These are phyloP conservation scores for Colletotrichum endophyticum DNA, from an alignment of 2,329 filamentous ascomycete species.

Conservation along the genomic window DNA sequence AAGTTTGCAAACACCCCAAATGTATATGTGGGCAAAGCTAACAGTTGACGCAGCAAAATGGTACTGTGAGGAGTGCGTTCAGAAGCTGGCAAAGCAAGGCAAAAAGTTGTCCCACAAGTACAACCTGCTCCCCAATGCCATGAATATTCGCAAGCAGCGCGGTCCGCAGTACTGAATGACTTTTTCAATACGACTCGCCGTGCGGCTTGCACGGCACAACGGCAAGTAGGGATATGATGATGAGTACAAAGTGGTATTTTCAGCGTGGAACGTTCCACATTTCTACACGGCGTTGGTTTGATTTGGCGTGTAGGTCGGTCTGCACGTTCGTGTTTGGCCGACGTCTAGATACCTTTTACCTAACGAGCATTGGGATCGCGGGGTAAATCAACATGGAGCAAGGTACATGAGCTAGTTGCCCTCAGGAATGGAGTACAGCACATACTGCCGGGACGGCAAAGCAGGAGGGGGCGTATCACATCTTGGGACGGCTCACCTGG, in stretches of 20 bases:
- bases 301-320: background rate
- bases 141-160: slow-evolving; percentile 14
- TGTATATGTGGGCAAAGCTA: background rate
- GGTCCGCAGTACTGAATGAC: background rate
- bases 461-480: background rate
- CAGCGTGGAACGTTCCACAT: background rate
- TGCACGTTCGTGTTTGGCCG: background rate
- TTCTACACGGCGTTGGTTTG: slow-evolving; percentile 3
- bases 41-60: slow-evolving; percentile 66
- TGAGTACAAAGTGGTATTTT: background rate
- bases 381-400: background rate
- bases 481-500: background rate
- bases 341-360: background rate
- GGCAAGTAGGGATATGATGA: background rate
- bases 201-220: background rate
- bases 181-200: background rate
- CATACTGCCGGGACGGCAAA: slow-evolving; percentile 2
- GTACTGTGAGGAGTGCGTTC: slow-evolving; percentile 83
- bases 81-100: slow-evolving; percentile 61
- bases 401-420: background rate
- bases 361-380: background rate
- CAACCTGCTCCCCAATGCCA: slow-evolving; percentile 17
- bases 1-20: slow-evolving; percentile 43
- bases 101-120: slow-evolving; percentile 57
- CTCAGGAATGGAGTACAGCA: slow-evolving; percentile 13